Conservation (phyloP, 768 basidiomycete species). For the Panaeolus papilionaceus region DNA sequence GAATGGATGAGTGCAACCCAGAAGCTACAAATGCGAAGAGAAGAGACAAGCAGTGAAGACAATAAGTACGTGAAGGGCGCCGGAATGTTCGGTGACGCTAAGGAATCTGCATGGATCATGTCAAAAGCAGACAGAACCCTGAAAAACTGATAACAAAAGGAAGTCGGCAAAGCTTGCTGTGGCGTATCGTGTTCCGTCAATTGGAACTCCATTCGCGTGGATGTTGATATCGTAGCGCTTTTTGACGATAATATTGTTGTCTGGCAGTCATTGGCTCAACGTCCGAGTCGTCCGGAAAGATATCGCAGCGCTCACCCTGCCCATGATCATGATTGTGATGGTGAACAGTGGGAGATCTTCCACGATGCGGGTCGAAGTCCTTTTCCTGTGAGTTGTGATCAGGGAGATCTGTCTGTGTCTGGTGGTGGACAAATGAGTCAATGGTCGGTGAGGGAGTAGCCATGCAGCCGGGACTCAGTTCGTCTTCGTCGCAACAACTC, state of each 20-base stretch:
- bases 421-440: not conserved
- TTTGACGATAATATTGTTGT: not conserved
- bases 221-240: not conserved
- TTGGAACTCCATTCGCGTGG: not conserved
- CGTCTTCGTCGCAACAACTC: slow-evolving; percentile 54
- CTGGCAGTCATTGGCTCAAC: not conserved
- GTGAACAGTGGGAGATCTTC: slow-evolving; percentile 3
- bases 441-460: slow-evolving; percentile 18
- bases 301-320: not conserved
- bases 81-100: not conserved
- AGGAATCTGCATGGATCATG: slow-evolving; percentile 1
- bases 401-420: not conserved
- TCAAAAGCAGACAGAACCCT: slow-evolving; percentile 4
- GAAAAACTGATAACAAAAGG: not conserved
- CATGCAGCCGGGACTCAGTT: slow-evolving; percentile 43
- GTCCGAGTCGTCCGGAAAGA: not conserved
- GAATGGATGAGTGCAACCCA: not conserved
- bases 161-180: not conserved
- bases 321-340: not conserved
- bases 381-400: not conserved
- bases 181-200: not conserved
- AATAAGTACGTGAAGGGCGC: not conserved
- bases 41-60: not conserved
- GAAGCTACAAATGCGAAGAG: slow-evolving; percentile 1
- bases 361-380: not conserved